Base-by-base conservation (phyloP, 2,329 filamentous ascomycete genomes). In the Penicillium sp. region DNA sequence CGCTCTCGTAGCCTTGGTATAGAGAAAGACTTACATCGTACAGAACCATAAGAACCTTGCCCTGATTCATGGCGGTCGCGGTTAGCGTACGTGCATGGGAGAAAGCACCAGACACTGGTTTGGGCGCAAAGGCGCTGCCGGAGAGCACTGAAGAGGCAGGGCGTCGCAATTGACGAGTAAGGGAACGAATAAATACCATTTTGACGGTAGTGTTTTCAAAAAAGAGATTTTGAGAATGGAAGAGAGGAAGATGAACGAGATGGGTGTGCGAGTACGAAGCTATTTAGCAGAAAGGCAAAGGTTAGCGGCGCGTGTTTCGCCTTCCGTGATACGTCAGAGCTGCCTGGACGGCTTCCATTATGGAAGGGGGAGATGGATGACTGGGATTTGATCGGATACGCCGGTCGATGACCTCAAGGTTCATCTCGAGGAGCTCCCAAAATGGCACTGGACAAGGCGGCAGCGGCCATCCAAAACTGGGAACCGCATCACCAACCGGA, bases 11-110 rank as follows among this genome's bases (percentile, higher is more conserved):
- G 47, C 39, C 29, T 29, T 41, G 27, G 39, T 11, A 33, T 34
- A 12, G 40, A 45, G 25, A 43, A 51, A 49, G 38, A 76, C 79
- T 76, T 75, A 83, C 90, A 75, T 96, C 90, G 79, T 96, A 96
- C 62, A 95, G 82, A 63, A 95, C 88, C 68, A 90, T 79, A 69
- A 96, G 85, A 75, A 96, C 88, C 79, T 96, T 96, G 77, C 90
- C 90, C 90, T 96, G 80, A 75, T 81, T 81, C 61, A 76, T 76
- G 58, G 83, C 77, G 66, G 80, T 78, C 55, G 80, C 78, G 54
- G 81, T 83, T 73, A 84, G 80, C 74, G 75, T 79, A 73, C 80
- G 78, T 68, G 76, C 71, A 61, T 76, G 74, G 68, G 72, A 72
- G 53, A 74, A 62, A 45, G 62, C 69, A 62, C 71, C 70, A 34